Conservation (phyloP, 352 stramenopile genomes). For the Globisporangium echinulatum region DNA sequence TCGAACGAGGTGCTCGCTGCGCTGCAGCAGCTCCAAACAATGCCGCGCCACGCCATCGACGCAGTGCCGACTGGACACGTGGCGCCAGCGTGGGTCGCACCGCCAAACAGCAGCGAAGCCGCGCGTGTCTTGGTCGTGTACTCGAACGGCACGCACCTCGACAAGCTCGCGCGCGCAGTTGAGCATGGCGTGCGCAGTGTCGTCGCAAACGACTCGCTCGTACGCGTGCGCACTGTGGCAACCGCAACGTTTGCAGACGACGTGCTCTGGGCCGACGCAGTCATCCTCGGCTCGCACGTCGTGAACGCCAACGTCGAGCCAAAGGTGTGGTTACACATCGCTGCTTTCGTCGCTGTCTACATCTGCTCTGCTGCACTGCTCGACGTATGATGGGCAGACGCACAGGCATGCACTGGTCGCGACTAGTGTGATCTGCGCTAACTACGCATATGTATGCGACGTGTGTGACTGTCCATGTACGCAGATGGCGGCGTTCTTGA, state of each 20-base stretch:
- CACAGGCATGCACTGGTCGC: not conserved
- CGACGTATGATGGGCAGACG: not conserved
- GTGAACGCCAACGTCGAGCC: conserved; percentile 87
- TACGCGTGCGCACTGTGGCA: conserved; percentile 49
- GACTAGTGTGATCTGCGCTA: not conserved
- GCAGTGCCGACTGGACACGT: not conserved
- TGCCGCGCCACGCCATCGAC: not conserved
- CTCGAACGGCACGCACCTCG: conserved; percentile 62
- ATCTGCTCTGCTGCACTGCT: no score
- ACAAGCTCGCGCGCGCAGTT: conserved; percentile 65
- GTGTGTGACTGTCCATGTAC: conserved; percentile 2
- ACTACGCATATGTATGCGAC: not conserved
- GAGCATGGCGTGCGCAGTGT: conserved; percentile 34
- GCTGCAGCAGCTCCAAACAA: conserved; percentile 22
- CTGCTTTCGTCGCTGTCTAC: not conserved
- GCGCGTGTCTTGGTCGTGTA: conserved; percentile 68
- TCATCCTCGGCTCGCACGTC: conserved; percentile 81
- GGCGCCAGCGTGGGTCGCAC: not conserved
- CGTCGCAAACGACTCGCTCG: conserved; percentile 22
- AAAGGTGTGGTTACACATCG: conserved; percentile 29
- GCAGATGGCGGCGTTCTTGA: conserved; percentile 66
- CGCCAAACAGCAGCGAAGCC: not conserved
- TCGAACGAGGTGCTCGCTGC: conserved; percentile 28
- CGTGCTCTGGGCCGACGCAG: conserved; percentile 75
- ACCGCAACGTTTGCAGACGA: conserved; percentile 74